These are phyloP conservation scores for Penicillium janthinellum DNA, from an alignment of 2,329 filamentous ascomycete species.

Conservation along the genomic window DNA sequence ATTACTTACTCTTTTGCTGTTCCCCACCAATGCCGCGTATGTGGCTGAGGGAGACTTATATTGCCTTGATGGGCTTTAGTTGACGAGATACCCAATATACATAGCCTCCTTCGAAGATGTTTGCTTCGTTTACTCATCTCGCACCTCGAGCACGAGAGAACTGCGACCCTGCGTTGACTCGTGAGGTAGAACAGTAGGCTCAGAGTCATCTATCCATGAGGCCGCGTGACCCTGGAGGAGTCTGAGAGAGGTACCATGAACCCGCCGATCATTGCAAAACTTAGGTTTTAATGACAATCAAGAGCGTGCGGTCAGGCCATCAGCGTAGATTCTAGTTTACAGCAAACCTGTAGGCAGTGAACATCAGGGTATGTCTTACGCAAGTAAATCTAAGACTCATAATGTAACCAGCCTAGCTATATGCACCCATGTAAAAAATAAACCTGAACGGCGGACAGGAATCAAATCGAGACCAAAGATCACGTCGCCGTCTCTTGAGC, in stretches of 20 bases:
- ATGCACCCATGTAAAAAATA: background rate
- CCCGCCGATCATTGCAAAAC: too few species aligned
- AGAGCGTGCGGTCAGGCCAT: too few species aligned
- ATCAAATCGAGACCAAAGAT: background rate
- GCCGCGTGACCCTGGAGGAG: too few species aligned
- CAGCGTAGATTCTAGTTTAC: background rate
- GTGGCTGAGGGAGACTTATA: background rate
- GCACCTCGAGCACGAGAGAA: too few species aligned
- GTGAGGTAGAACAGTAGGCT: too few species aligned
- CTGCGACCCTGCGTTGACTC: too few species aligned
- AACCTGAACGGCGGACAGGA: background rate
- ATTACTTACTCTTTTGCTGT: constrained; percentile 1
- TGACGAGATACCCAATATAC: constrained; percentile 25
- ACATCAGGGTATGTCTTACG: background rate
- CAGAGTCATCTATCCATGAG: too few species aligned
- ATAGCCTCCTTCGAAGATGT: background rate
- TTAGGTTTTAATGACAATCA: too few species aligned
- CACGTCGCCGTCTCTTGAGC: constrained; percentile 37
- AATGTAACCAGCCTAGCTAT: background rate
- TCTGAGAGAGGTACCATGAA: too few species aligned
- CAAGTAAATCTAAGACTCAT: background rate
- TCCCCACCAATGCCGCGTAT: background rate
- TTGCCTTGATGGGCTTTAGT: constrained; percentile 9
- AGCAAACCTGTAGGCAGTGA: too few species aligned
- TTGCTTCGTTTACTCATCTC: too few species aligned